These are phyloP conservation scores for Antitrichia curtipendula DNA, from an alignment of 225 moss, liverwort and hornwort genomes.

Conservation along the genomic window DNA sequence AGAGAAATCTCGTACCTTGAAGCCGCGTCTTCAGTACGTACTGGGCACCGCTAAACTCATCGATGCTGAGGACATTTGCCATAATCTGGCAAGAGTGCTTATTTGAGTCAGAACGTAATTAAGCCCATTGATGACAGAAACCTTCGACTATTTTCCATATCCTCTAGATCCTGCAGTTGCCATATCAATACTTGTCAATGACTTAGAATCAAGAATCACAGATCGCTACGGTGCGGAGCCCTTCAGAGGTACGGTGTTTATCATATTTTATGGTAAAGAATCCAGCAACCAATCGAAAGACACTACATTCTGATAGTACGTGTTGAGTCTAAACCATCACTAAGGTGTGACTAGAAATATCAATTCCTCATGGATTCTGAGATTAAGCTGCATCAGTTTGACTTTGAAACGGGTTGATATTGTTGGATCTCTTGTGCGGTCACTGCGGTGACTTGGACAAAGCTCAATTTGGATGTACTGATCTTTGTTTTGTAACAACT, in stretches of 20 bases:
- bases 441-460: not conserved
- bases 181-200: not conserved
- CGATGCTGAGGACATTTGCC: constrained; percentile 53
- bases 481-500: not conserved
- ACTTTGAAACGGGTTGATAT: not conserved
- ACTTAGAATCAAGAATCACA: not conserved
- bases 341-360: not conserved
- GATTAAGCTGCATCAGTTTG: not conserved
- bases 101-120: constrained; percentile 27
- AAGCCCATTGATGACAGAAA: constrained; percentile 62
- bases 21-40: constrained; percentile 21
- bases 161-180: constrained; percentile 51
- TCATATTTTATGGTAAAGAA: not conserved
- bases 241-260: not conserved
- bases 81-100: constrained; percentile 73
- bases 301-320: too few species aligned
- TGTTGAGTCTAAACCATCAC: not conserved
- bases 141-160: constrained; percentile 50
- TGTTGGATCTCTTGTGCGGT: not conserved
- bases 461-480: not conserved
- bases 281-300: not conserved
- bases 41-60: constrained; percentile 47
- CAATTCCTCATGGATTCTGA: not conserved
- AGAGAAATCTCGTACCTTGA: constrained; percentile 25
- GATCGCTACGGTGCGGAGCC: too few species aligned